Base-by-base conservation (phyloP, 306 rosid species). In the Rosa persica region DNA sequence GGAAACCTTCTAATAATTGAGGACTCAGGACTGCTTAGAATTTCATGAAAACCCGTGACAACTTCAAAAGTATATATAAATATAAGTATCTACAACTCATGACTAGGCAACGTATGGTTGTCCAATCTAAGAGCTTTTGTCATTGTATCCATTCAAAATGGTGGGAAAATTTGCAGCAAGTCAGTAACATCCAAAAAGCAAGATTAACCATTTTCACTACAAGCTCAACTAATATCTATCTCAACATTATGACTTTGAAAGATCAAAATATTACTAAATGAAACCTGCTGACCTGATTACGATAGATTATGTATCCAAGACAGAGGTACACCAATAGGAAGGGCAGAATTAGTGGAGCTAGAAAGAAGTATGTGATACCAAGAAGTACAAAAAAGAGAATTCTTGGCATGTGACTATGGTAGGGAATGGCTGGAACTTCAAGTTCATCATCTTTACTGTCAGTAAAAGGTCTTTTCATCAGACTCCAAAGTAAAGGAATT, bases 321-420 rank as follows among this genome's bases (percentile, higher is more conserved):
- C 94, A 90, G 65, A 87, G 89, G 89, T 93, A 93, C 42, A 78
- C 77, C 86, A 95, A 81, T 78, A 95, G 90, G 87, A 95, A 95
- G 39, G 99, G 99, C 73, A 95, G 83, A 84, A 93, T 95, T 8
- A 95, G 81, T 42, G 99, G 99, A 83, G 99, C 99, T n/a, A 88
- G 86, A 83, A 91, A 93, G 87, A 95, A 95, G 86, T 93, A 95
- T 48, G 97, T 85, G 76, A 88, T 76, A 48, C 99, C 99, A 78
- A 93, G 99, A 89, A 95, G 99, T 81, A 89, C 97, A 84, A 93
- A 93, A 81, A 93, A 89, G 75, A 90, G 92, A 85, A 93, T 77
- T 77, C 94, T 90, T 43, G 99, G 98, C 76, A 91, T 78, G 76
- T 95, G 92, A 75, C 67, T 85, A 85, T 91, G 90, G 82, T 77